Conservation (phyloP, 1,139 yeast species). For the Hyphopichia wangnamkhiaoensis region DNA sequence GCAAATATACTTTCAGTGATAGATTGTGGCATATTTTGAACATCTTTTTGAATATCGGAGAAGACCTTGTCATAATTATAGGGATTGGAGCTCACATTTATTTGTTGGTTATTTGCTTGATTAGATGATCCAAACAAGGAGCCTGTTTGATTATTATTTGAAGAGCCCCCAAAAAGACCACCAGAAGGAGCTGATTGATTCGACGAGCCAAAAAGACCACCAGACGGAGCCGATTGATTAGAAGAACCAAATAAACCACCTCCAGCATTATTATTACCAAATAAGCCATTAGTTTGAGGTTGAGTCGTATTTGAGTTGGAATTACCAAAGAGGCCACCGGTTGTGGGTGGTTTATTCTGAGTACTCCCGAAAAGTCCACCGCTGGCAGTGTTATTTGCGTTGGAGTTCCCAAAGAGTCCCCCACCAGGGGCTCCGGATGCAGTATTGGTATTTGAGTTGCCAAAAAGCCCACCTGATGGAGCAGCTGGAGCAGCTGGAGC, state of each 20-base stretch:
- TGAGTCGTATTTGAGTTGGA: slow-evolving; percentile 3
- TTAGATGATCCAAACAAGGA: slow-evolving; percentile 4
- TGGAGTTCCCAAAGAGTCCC: slow-evolving; percentile 13
- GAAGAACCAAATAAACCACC: slow-evolving; percentile 11
- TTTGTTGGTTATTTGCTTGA: slow-evolving; percentile 1
- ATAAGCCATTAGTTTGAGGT: slow-evolving; percentile 9
- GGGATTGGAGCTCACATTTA: slow-evolving; percentile 20
- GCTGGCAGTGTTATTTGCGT: slow-evolving; percentile 7
- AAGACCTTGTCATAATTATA: slow-evolving; percentile 28
- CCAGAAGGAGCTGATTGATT: background rate
- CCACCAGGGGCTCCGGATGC: slow-evolving; percentile 9
- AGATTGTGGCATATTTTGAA: slow-evolving; percentile 34
- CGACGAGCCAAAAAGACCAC: slow-evolving; percentile 8
- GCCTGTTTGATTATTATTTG: slow-evolving; percentile 4
- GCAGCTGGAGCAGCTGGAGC: slow-evolving; percentile 7
- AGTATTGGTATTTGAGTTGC: slow-evolving; percentile 9
- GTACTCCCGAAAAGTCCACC: slow-evolving; percentile 16
- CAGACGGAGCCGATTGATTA: slow-evolving; percentile 5
- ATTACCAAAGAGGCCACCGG: slow-evolving; percentile 10
- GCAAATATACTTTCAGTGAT: slow-evolving; percentile 36
- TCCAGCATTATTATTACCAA: slow-evolving; percentile 7
- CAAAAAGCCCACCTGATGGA: slow-evolving; percentile 11
- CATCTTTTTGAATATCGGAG: slow-evolving; percentile 13
- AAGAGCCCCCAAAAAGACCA: slow-evolving; percentile 1
- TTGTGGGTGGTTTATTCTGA: background rate